Evolutionary conservation across 805 yeast genomes (phyloP).

Genomic region (Lipomyces anomalus): DNA sequence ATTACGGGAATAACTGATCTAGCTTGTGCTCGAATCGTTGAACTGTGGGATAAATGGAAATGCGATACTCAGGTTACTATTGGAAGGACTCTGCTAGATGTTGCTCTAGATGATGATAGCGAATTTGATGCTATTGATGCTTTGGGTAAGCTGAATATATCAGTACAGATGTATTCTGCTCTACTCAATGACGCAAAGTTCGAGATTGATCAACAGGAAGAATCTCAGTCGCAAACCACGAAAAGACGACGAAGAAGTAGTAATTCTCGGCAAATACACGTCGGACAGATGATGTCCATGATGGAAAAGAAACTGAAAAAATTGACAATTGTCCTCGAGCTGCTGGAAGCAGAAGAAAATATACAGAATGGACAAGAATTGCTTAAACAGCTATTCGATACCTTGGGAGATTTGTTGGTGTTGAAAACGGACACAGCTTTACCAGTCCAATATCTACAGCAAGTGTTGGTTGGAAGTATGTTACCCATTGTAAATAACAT

Average conservation of each 20-base stretch:
- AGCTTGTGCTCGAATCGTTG: constrained; percentile 48
- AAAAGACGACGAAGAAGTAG: constrained; percentile 69
- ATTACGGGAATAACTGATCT: constrained; percentile 33
- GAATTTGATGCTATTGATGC: constrained; percentile 43
- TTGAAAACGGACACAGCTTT: constrained; percentile 86
- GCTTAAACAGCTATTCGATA: constrained; percentile 33
- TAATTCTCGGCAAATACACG: constrained; percentile 64
- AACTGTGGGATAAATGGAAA: constrained; percentile 54
- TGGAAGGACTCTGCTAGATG: constrained; percentile 55
- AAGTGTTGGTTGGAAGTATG: constrained; percentile 83
- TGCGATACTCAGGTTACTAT: constrained; percentile 53
- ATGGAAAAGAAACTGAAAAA: constrained; percentile 38
- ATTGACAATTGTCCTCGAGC: constrained; percentile 72
- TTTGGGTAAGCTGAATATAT: constrained; percentile 52
- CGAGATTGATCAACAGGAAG: background rate
- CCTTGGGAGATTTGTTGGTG: constrained; percentile 42
- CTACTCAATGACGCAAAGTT: constrained; percentile 8
- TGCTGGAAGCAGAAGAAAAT: constrained; percentile 55
- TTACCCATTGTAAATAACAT: constrained; percentile 52
- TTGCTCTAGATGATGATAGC: constrained; percentile 38
- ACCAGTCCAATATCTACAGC: constrained; percentile 88
- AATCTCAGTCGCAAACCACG: constrained; percentile 41
- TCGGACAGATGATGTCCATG: constrained; percentile 4
- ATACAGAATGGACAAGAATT: constrained; percentile 27
- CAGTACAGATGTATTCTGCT: constrained; percentile 46